These are phyloP conservation scores for Ochromonadaceae sp. DNA, from an alignment of 352 stramenopile genomes.

Conservation along the genomic window DNA sequence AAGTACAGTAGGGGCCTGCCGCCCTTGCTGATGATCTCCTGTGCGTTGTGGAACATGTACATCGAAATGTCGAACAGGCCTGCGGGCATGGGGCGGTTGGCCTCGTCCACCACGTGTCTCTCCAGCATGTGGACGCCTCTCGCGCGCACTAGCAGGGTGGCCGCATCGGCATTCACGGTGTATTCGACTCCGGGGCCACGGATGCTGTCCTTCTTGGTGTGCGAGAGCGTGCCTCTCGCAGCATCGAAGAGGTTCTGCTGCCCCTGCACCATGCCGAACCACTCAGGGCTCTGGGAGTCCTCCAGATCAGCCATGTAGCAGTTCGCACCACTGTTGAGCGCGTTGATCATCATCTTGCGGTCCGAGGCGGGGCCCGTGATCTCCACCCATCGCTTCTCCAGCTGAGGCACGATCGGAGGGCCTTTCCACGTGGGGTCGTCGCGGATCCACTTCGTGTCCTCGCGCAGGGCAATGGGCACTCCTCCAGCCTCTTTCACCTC, in stretches of 20 bases:
- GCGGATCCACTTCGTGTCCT: conserved; percentile 55
- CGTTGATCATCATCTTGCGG: conserved; percentile 90
- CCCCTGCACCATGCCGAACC: conserved; percentile 72
- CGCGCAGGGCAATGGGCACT: conserved; percentile 42
- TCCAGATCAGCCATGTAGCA: conserved; percentile 88
- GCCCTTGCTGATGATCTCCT: conserved; percentile 53
- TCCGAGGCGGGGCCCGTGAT: conserved; percentile 61
- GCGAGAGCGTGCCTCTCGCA: conserved; percentile 46
- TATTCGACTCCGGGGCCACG: conserved; percentile 6
- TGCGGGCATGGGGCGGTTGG: conserved; percentile 35
- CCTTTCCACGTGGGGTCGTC: conserved; percentile 54
- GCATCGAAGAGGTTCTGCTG: conserved; percentile 76
- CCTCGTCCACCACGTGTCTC: not conserved
- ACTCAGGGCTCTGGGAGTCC: conserved; percentile 74
- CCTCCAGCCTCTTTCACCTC: too few relatives aligned
- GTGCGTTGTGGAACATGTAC: conserved; percentile 85
- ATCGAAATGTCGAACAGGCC: conserved; percentile 33
- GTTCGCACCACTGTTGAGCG: conserved; percentile 68
- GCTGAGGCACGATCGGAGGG: conserved; percentile 44
- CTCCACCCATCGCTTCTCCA: conserved; percentile 55
- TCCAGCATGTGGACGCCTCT: conserved; percentile 42
- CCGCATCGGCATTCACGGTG: not conserved
- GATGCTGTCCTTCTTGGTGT: not conserved
- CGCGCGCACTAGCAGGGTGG: conserved; percentile 9
- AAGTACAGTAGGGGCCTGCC: conserved; percentile 85